Evolutionary conservation across 2,329 filamentous ascomycete genomes (phyloP), one percentile per base, ranked within the genome.

Genomic region (Thelonectria discophora): DNA sequence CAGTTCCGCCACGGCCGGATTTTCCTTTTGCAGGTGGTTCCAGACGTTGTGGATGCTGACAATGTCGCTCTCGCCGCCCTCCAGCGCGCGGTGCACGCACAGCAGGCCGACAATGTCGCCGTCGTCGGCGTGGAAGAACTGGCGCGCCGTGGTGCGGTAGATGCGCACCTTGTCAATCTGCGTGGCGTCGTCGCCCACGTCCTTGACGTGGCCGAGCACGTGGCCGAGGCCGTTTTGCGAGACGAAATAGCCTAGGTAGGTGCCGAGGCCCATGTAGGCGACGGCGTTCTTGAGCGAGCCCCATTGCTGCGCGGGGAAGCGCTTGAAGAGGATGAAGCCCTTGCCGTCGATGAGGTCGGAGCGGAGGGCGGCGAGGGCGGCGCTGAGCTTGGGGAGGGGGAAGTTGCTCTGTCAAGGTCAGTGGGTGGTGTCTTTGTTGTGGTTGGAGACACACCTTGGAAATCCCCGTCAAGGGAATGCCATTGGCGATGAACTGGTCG

Each of bases 101-200:
- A 97, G 83, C 43, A 97, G 82, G 1, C 93, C 93, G 55, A 97
- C 93, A 55, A 96, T 84, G 74, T 97, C 93, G 27, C 85, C 84
- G 75, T 94, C 90, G 73, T 97, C 93, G 55, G 90, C 86, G 77
- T 96, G 93, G 62, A 73, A 73, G 68, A 70, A 73, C 32, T 73
- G 71, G 2, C 71, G 69, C 2, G 92, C 93, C 65, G 93, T 92
- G 2, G 93, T 97, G 65, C 93, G 86, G 81, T 97, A 97, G 77
- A 97, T 97, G 69, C 93, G 89, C 63, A 97, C 92, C 70, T 89
- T 90, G 79, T 96, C 90, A 70, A 93, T 96, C 78, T 93, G 89
- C 5, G 83, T 86, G 24, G 90, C 83, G 75, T 96, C 92, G 68
- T 94, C 93, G 47, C 92, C 91, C 3, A 95, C 84, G 77, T 96